phyloP scores from a whole-genome alignment of 75 land plant genomes.

The Chamaecyparis obtusa region DNA sequence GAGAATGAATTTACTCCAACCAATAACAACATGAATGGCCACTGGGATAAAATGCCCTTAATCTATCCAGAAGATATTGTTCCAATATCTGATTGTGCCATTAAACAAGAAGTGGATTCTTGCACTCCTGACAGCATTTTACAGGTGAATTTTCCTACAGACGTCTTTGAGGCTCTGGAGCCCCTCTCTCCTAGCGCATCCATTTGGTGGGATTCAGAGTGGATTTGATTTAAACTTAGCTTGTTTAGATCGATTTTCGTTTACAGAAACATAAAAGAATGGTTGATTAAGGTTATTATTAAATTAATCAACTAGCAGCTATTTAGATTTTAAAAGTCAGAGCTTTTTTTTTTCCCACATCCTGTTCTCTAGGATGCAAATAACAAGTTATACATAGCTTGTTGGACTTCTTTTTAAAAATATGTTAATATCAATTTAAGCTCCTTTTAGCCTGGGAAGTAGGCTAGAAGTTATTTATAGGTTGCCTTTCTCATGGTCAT shows the following conservation, averaged over 20 bases:
- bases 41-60: neutral
- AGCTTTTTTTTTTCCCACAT: too few species aligned
- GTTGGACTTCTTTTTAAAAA: too few species aligned
- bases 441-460: too few species aligned
- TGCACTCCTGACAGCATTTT: conserved; percentile 1
- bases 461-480: too few species aligned
- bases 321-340: neutral
- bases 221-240: neutral
- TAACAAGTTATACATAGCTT: too few species aligned
- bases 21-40: neutral
- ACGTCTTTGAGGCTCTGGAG: conserved; percentile 5
- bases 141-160: neutral
- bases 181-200: neutral
- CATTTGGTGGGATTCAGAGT: conserved; percentile 10
- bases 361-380: neutral
- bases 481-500: too few species aligned
- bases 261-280: too few species aligned
- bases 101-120: conserved; percentile 1
- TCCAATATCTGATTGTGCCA: neutral
- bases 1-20: neutral
- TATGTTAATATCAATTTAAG: too few species aligned
- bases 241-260: too few species aligned
- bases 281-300: neutral
- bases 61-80: neutral
- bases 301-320: neutral